Percentiles rank a stretch among this genome's conserved stretches.
These are phyloP conservation scores for Saccharomycopsis phalli DNA, from an alignment of 1,139 yeast species.

Conservation along the genomic window DNA sequence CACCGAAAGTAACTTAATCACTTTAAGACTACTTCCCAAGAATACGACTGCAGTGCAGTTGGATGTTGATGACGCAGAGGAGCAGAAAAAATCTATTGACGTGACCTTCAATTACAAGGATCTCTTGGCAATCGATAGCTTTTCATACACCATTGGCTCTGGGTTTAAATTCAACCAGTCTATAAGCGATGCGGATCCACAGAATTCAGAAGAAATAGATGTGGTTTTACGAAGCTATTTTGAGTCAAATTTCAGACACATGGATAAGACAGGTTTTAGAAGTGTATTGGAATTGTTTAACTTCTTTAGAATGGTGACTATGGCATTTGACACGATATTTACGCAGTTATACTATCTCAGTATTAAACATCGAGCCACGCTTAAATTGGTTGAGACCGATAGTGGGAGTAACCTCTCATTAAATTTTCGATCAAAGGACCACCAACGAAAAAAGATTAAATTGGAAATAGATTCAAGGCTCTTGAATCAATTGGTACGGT, in stretches of 20 bases:
- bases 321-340: constrained; percentile 2
- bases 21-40: constrained; percentile 8
- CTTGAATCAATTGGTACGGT: too few relatives aligned
- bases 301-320: constrained; percentile 4
- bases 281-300: constrained; percentile 5
- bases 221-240: constrained; percentile 6
- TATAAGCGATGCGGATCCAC: constrained; percentile 6
- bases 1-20: constrained; percentile 1
- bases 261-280: neutral
- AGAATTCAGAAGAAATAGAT: constrained; percentile 4
- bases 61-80: constrained; percentile 1
- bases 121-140: constrained; percentile 29
- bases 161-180: constrained; percentile 11
- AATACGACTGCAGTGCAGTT: neutral
- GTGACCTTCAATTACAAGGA: constrained; percentile 28
- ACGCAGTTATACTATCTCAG: constrained; percentile 13
- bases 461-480: too few relatives aligned
- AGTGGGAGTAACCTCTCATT: neutral
- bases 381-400: constrained; percentile 2
- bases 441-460: constrained; percentile 1
- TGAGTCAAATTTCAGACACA: constrained; percentile 3
- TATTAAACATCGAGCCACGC: constrained; percentile 8
- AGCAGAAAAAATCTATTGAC: constrained; percentile 3
- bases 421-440: neutral
- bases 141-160: constrained; percentile 21